Conservation (phyloP, 192 early-diverging fungal species). For the Coemansia nantahalensis region DNA sequence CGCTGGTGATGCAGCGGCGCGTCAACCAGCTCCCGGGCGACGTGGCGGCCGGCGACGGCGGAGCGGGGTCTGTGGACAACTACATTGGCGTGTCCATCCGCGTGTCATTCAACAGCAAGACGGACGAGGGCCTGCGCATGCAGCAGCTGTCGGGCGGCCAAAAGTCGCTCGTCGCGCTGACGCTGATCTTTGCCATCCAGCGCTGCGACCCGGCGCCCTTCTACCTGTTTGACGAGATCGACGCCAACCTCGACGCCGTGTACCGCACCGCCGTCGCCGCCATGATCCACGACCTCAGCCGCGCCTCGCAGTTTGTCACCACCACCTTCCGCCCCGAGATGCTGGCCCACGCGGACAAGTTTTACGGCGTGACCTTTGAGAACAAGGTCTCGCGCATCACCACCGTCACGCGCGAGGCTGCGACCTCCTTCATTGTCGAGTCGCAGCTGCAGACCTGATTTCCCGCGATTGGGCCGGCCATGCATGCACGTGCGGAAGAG, state of each 20-base stretch:
- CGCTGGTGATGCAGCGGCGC: constrained; percentile 80
- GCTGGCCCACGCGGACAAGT: constrained; percentile 87
- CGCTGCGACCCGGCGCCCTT: constrained; percentile 98
- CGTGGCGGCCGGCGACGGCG: constrained; percentile 43
- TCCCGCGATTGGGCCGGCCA: no score
- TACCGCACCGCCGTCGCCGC: constrained; percentile 91
- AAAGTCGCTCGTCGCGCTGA: constrained; percentile 95
- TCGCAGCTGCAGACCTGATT: constrained; percentile 14
- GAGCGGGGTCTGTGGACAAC: constrained; percentile 61
- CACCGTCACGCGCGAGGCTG: constrained; percentile 67
- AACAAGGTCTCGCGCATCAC: constrained; percentile 92
- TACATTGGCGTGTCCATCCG: constrained; percentile 90
- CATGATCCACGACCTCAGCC: constrained; percentile 89
- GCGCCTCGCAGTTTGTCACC: constrained; percentile 91
- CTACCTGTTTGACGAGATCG: constrained; percentile 99
- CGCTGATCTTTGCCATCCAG: constrained; percentile 98
- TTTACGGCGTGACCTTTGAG: constrained; percentile 96
- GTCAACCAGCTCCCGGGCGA: constrained; percentile 38
- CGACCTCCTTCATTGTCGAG: constrained; percentile 60
- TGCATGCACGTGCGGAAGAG: no score
- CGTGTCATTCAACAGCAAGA: constrained; percentile 91
- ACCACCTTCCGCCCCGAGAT: constrained; percentile 98
- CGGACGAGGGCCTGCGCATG: constrained; percentile 87
- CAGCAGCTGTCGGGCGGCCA: constrained; percentile 96
- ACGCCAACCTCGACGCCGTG: constrained; percentile 94